Base-by-base conservation (phyloP, 768 basidiomycete genomes). In the Suillus variegatus region DNA sequence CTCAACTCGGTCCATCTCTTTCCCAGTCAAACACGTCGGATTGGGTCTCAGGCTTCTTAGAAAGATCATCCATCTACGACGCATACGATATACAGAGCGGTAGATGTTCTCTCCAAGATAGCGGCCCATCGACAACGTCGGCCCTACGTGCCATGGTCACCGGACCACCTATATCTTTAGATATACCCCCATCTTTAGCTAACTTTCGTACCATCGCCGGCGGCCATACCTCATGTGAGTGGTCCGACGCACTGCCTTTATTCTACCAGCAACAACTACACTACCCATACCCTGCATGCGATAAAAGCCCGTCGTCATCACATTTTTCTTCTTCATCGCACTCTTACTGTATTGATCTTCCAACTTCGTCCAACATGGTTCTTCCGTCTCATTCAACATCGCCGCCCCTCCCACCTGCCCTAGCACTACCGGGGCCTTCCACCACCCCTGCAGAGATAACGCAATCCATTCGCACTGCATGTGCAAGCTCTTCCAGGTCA, bases 391-490 rank as follows among this genome's bases (percentile, higher is more conserved):
- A 57, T 51, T 16, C 64, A 38, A 38, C 8, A 2, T 38, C 36
- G n/a, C 43, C 61, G 46, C 64, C 61, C 13, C 60, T 68, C 40
- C 66, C 49, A 54, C 38, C 64, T 22, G 43, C 54, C 32, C 40
- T 43, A 9, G 22, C 65, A 43, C 25, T 62, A 32, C 32, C 66
- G 1, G 60, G 66, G 25, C 54, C 66, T 4, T 66, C 65, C 36
- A 55, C 74, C 66, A 67, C 68, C 10, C 60, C 63, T 68, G 62
- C 75, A 61, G 74, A 73, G 65, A 68, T 76, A 72, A 75, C 74
- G 2, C 74, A 72, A 62, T 75, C 74, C 63, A 74, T 76, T 65
- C 75, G 75, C 71, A 76, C 66, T 18, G 75, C 75, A n/a, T 72
- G 74, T 40, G 67, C 73, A 51, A 68, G 52, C 36, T 69, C 52